Evolutionary conservation across 2,329 filamentous ascomycete species (phyloP), one percentile per base, ranked within the genome.

Genomic region (Simplicillium sp.): DNA sequence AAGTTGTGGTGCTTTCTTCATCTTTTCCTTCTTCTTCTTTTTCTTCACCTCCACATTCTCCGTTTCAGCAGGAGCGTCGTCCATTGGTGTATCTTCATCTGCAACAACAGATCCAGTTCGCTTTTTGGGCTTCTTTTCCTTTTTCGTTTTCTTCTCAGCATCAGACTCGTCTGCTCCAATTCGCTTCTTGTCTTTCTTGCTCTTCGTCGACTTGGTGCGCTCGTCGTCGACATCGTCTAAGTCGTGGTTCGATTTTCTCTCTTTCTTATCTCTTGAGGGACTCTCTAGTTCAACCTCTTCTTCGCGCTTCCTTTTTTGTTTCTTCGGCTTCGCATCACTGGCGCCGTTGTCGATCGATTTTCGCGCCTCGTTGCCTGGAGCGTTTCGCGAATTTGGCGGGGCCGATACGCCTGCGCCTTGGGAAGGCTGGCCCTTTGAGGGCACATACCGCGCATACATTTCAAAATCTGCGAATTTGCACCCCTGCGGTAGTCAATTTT

Each of bases 371-470:
- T 25, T 25, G 38, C 14, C 17, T 29, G 16, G 29, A 15, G 15
- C n/a, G 11, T 29, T 14, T 31, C 25, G 11, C 3, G 47, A 17
- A 11, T 38, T 40, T 15, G 41, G 34, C 4, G 43, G 39, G 18
- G 47, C 25, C 38, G 39, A 33, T 33, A 20, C 45, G 28, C 17
- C 38, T 42, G 29, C 39, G n/a, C 38, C 11, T 35, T 13, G 7
- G 45, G 40, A 31, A 18, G 38, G 46, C 40, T 54, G 43, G 31
- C 43, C 51, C 44, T 59, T 56, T 8, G 57, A 53, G 33, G 62
- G 66, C 13, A 70, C 52, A 43, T 70, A 70, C 47, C 67, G 58
- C 36, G 66, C 58, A 49, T 70, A 68, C 62, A 65, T 65, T 11
- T 53, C 45, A 40, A 20, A 25, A 38, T 37, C 33, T 14, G 18